Percentiles rank a stretch among this genome's conserved stretches.
phyloP scores from a whole-genome alignment of 441 rosid species.

The Theobroma grandiflorum region DNA sequence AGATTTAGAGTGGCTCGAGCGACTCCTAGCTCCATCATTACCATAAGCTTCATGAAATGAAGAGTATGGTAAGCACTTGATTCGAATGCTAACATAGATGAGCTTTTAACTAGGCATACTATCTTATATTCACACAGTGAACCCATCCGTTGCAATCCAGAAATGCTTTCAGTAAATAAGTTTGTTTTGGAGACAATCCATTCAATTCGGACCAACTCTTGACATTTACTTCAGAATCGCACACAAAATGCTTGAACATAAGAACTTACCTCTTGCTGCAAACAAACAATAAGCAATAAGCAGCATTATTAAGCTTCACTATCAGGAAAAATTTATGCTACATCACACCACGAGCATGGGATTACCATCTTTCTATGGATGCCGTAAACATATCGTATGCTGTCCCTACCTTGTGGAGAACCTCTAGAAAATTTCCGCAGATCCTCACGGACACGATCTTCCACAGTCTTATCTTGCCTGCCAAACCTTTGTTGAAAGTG shows the following conservation, averaged over 20 bases:
- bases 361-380: constrained; percentile 65
- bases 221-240: constrained; percentile 62
- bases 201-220: constrained; percentile 56
- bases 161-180: constrained; percentile 58
- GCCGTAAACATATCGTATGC: constrained; percentile 73
- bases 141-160: constrained; percentile 57
- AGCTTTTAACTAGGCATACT: constrained; percentile 56
- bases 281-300: constrained; percentile 53
- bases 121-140: constrained; percentile 56
- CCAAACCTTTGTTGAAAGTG: constrained; percentile 70
- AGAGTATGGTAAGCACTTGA: constrained; percentile 80
- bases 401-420: constrained; percentile 99
- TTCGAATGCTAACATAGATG: constrained; percentile 61
- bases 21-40: constrained; percentile 90
- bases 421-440: constrained; percentile 68
- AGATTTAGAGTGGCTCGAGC: constrained; percentile 88
- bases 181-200: constrained; percentile 49
- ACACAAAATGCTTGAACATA: constrained; percentile 71
- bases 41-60: constrained; percentile 98
- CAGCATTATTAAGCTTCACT: constrained; percentile 41
- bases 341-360: constrained; percentile 42
- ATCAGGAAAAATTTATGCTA: constrained; percentile 24
- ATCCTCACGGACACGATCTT: constrained; percentile 75
- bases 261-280: constrained; percentile 99
- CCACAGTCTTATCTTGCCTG: constrained; percentile 75